Evolutionary conservation across 495 filamentous ascomycete species (phyloP).

Genomic region (Podospora bellae-mahoneyi): DNA sequence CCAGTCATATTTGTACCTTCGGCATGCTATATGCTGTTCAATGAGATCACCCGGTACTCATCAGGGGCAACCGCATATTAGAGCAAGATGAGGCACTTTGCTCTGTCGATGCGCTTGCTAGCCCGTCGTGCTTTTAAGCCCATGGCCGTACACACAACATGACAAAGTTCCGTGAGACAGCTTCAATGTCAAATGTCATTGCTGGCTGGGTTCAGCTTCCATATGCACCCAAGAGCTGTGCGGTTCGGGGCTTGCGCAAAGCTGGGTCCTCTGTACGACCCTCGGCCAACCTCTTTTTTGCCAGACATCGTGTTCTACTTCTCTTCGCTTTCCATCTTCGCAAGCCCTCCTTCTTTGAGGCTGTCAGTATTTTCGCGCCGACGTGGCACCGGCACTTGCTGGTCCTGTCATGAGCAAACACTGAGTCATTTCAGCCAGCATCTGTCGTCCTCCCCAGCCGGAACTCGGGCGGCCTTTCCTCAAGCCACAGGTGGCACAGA

Average conservation of each 20-base stretch:
- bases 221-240: slow-evolving; percentile 1
- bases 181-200: neutral
- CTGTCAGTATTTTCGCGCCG: neutral
- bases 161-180: neutral
- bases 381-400: neutral
- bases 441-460: neutral
- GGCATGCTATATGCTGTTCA: neutral
- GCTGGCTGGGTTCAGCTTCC: neutral
- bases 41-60: neutral
- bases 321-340: neutral
- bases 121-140: no score
- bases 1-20: neutral
- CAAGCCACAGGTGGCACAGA: neutral
- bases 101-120: neutral
- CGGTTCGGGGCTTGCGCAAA: slow-evolving; percentile 23
- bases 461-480: neutral
- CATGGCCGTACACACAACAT: neutral
- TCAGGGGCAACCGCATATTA: neutral
- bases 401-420: neutral
- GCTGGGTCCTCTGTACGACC: slow-evolving; percentile 1
- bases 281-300: neutral
- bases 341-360: neutral
- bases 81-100: neutral
- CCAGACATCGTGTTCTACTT: neutral
- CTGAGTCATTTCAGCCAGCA: neutral